Percentiles rank a stretch among this genome's conserved stretches.
Evolutionary conservation across 345 rosid species (phyloP).

Genomic region (Eucalyptus tenuipes): DNA sequence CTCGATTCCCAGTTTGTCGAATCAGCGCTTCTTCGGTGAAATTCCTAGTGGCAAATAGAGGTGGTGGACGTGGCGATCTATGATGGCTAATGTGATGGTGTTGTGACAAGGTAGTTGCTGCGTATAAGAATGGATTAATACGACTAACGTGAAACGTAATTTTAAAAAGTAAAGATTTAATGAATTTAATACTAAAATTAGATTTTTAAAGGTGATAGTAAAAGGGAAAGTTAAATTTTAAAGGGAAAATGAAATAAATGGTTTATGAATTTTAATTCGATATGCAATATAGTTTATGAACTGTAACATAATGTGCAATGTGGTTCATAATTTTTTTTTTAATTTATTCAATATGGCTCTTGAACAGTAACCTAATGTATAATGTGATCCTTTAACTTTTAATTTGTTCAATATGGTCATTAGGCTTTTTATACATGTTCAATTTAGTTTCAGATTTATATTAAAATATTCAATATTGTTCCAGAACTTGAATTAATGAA

Average conservation of each 20-base stretch:
- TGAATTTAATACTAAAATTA: neutral
- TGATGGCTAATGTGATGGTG: neutral
- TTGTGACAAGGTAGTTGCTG: neutral
- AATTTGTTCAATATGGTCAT: accelerated
- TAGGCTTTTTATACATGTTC: too few relatives aligned
- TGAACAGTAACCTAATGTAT: accelerated
- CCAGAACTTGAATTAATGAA: accelerated
- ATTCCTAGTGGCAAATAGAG: neutral
- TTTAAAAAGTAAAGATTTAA: too few relatives aligned
- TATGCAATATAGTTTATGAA: too few relatives aligned
- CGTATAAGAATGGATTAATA: neutral
- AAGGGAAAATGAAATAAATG: neutral
- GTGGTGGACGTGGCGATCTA: neutral
- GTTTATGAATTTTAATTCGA: too few relatives aligned
- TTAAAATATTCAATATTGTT: accelerated
- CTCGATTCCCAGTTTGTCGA: too few relatives aligned
- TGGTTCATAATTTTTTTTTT: too few relatives aligned
- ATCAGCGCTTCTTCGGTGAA: too few relatives aligned
- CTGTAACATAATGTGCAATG: accelerated
- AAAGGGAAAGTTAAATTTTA: neutral
- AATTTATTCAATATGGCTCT: too few relatives aligned
- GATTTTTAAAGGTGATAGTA: neutral
- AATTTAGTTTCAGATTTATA: too few relatives aligned
- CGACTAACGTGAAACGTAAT: neutral
- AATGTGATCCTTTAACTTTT: accelerated